Percentiles rank a stretch among this genome's conserved stretches.
Conservation (phyloP, 2,329 filamentous ascomycete genomes). For the Fusarium goolgardi region DNA sequence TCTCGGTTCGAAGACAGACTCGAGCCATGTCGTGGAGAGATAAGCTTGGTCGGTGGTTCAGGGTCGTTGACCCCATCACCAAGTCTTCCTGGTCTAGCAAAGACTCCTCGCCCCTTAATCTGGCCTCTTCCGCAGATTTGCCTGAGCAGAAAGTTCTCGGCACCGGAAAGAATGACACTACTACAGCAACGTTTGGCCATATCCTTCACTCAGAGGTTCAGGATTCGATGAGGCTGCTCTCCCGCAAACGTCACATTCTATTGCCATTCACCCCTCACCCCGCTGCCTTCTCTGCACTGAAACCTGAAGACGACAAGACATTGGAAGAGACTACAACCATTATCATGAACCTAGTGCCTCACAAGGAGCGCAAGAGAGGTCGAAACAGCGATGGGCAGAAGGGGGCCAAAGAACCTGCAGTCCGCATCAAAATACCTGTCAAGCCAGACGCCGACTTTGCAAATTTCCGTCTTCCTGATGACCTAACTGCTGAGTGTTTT, state of each 20-base stretch:
- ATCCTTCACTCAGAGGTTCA: constrained; percentile 54
- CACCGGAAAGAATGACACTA: constrained; percentile 31
- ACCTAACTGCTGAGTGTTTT: constrained; percentile 51
- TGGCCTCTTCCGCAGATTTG: constrained; percentile 13
- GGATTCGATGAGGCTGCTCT: constrained; percentile 1
- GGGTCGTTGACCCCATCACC: constrained; percentile 43
- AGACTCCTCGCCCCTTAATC: not conserved
- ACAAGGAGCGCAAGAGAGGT: not conserved
- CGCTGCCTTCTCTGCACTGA: constrained; percentile 54
- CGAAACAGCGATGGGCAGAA: constrained; percentile 32
- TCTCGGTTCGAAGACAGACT: constrained; percentile 48
- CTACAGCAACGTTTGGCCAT: constrained; percentile 63
- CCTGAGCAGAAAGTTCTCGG: constrained; percentile 1
- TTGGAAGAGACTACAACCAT: constrained; percentile 50
- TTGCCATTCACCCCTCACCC: constrained; percentile 62
- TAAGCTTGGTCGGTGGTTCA: constrained; percentile 49
- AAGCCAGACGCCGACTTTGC: constrained; percentile 45
- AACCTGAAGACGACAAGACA: constrained; percentile 48
- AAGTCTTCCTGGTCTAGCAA: constrained; percentile 21
- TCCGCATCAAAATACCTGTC: constrained; percentile 51
- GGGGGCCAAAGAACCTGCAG: constrained; percentile 28
- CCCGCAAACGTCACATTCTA: constrained; percentile 53
- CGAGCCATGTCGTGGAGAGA: constrained; percentile 53
- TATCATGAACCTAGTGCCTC: constrained; percentile 60
- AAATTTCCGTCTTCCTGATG: constrained; percentile 46